Evolutionary conservation across 1,284 basidiomycete genomes (phyloP), one percentile per base, ranked within the genome.

Genomic region (Melampsora larici-populina): DNA sequence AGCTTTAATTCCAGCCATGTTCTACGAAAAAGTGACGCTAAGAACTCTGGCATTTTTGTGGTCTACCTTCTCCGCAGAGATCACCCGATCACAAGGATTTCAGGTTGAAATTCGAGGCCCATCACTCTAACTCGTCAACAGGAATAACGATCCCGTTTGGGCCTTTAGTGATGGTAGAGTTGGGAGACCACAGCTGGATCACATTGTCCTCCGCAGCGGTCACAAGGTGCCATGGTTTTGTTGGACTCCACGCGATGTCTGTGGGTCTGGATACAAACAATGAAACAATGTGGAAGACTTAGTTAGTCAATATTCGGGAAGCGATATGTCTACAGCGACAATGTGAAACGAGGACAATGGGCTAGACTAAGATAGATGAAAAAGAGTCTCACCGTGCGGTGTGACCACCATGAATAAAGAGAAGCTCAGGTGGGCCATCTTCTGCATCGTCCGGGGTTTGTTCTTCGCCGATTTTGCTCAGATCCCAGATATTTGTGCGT

Each of bases 401-500:
- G 70, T 81, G 81, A 2, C 81, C 81, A 81, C 94, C 94, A 81
- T 97, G 94, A 65, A 96, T 88, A 83, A 97, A 97, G 80, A 97
- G 85, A 78, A 97, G 86, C 84, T 97, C 94, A 3, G 96, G 95
- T 3, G 97, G 80, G 8, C 97, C 96, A 82, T 99, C 96, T 84
- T 99, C 97, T 70, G 94, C 92, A 82, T 99, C 96, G 81, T 99
- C 96, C 1, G 96, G 95, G 0, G 93, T 93, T 84, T 99, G 96
- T 84, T 99, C 97, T 70, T 91, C 89, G 0, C 96, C 96, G 80
- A 99, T 97, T 80, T 91, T 89, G 51, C 90, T 88, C 70, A 98
- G 85, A 85, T 99, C 95, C 97, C 97, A 99, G 69, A 99, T 87
- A 81, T 97, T 96, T 79, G 99, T 89, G 26, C 97, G 88, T 46